Percentiles rank a stretch among this genome's conserved stretches.
Evolutionary conservation across 345 rosid species (phyloP).

Genomic region (Jatropha curcas): DNA sequence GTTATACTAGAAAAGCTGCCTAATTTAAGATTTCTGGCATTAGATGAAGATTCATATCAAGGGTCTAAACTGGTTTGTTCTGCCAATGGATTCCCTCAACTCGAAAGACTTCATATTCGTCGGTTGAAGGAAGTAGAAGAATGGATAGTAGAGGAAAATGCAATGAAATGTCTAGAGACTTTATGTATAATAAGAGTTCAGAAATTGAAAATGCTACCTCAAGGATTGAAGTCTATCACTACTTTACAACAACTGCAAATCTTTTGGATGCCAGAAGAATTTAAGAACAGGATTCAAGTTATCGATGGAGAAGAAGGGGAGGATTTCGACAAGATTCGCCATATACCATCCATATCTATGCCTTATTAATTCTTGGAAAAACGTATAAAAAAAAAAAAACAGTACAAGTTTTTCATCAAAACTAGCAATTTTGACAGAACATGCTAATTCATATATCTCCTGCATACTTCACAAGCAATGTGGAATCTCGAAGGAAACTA

Average conservation of each 20-base stretch:
- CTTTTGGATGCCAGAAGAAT: background rate
- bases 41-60: background rate
- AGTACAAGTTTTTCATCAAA: too few species aligned
- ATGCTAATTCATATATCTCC: too few species aligned
- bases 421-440: too few species aligned
- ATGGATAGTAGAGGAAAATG: slow-evolving; percentile 10
- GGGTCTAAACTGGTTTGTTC: slow-evolving; percentile 8
- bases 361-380: too few species aligned
- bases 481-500: too few species aligned
- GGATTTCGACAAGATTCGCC: background rate
- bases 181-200: background rate
- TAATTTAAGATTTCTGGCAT: background rate
- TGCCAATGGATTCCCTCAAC: slow-evolving; percentile 10
- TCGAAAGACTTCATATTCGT: background rate
- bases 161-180: background rate
- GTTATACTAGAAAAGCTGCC: background rate
- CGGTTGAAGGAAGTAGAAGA: background rate
- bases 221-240: slow-evolving; percentile 8
- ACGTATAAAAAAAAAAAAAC: too few species aligned
- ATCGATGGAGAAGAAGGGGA: background rate
- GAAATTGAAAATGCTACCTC: background rate
- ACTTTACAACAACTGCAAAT: background rate
- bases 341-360: background rate
- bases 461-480: too few species aligned
- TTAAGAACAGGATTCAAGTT: background rate